These are phyloP conservation scores for Dipteronia sinensis DNA, from an alignment of 345 rosid genomes.

Conservation along the genomic window DNA sequence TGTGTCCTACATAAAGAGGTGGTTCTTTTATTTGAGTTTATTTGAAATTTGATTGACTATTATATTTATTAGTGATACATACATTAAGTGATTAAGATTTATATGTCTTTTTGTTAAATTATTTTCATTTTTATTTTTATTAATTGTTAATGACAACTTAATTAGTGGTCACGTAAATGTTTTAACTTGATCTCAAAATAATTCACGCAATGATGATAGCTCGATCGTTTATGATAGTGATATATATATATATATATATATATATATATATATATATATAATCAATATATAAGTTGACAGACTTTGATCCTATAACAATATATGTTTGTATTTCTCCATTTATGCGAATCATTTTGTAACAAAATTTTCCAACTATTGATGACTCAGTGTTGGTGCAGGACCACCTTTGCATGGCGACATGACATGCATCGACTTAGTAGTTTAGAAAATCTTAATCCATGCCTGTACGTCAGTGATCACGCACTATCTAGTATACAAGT, in stretches of 20 bases:
- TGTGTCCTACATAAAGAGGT: background rate
- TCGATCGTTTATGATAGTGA: background rate
- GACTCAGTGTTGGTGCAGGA: background rate
- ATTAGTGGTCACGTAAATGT: background rate
- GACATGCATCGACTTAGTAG: background rate
- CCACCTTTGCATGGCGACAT: background rate
- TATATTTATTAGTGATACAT: background rate
- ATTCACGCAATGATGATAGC: background rate
- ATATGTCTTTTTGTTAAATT: background rate
- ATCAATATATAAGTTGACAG: background rate
- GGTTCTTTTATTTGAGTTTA: background rate
- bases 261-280: too few species aligned
- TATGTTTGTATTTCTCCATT: background rate
- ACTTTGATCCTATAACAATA: background rate
- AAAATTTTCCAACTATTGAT: background rate
- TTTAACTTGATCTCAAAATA: background rate
- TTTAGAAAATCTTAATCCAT: too few species aligned
- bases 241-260: too few species aligned
- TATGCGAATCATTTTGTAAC: background rate
- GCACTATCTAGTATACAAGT: background rate
- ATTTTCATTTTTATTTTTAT: too few species aligned
- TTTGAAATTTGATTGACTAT: background rate
- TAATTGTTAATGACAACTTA: background rate
- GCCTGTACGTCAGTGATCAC: background rate
- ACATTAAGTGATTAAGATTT: background rate